Conservation (phyloP, 1,139 yeast genomes). For the Geotrichum aggregatum region DNA sequence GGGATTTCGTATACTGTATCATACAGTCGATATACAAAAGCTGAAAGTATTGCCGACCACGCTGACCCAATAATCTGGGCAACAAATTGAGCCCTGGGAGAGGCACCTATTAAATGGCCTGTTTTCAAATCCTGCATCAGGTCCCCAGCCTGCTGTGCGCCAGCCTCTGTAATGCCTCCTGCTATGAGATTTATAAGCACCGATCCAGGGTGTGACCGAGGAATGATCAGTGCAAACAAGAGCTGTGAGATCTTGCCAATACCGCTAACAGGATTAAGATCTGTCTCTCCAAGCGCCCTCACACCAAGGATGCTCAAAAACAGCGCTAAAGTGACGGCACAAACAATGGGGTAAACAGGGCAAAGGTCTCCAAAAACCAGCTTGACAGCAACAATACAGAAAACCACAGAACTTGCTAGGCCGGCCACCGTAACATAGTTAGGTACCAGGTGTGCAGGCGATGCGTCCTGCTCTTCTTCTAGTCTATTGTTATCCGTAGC, state of each 20-base stretch:
- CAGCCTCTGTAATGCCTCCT: slow-evolving; percentile 97
- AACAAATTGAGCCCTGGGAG: slow-evolving; percentile 84
- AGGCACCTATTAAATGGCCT: slow-evolving; percentile 86
- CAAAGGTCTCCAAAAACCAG: slow-evolving; percentile 64
- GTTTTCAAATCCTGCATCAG: slow-evolving; percentile 95
- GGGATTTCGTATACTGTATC: slow-evolving; percentile 81
- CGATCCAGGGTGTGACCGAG: slow-evolving; percentile 68
- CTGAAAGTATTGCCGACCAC: slow-evolving; percentile 75
- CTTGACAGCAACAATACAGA: slow-evolving; percentile 63
- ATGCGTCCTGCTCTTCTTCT: slow-evolving; percentile 42
- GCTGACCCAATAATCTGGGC: slow-evolving; percentile 86
- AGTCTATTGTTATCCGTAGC: slow-evolving; percentile 24
- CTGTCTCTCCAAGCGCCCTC: slow-evolving; percentile 93
- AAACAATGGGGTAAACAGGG: slow-evolving; percentile 64
- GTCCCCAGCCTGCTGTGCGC: slow-evolving; percentile 98
- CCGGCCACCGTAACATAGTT: slow-evolving; percentile 55
- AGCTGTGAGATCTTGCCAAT: slow-evolving; percentile 92
- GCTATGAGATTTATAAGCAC: slow-evolving; percentile 83
- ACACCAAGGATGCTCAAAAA: slow-evolving; percentile 81
- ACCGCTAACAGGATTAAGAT: slow-evolving; percentile 93
- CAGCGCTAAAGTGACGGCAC: slow-evolving; percentile 71
- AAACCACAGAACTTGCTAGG: slow-evolving; percentile 55
- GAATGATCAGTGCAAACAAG: slow-evolving; percentile 77
- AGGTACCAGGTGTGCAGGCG: slow-evolving; percentile 49
- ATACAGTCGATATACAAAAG: slow-evolving; percentile 78